A percentile compares a stretch with the other conserved stretches of the same genome.
These are phyloP conservation scores for Cyphellophora europaea DNA, from an alignment of 2,329 filamentous ascomycete species.

Conservation along the genomic window DNA sequence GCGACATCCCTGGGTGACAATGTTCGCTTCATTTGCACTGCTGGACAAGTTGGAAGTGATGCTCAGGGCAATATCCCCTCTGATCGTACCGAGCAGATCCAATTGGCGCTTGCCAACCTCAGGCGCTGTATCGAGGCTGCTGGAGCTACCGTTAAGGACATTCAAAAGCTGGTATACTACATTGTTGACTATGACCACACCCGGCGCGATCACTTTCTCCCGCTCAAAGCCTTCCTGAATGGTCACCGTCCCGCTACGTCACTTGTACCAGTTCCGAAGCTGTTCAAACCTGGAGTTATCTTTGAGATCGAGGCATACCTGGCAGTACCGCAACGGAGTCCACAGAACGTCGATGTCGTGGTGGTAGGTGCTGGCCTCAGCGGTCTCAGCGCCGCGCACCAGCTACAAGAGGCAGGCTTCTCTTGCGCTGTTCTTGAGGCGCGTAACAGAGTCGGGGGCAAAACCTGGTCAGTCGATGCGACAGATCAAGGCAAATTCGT, in stretches of 20 bases:
- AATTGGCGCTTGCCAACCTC: constrained; percentile 30
- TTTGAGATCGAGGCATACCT: constrained; percentile 39
- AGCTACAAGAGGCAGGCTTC: constrained; percentile 22
- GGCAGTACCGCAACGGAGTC: too few species aligned
- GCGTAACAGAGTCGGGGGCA: constrained; percentile 34
- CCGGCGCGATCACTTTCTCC: constrained; percentile 27
- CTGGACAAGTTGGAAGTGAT: constrained; percentile 27
- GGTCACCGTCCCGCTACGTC: constrained; percentile 34
- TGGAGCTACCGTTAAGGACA: constrained; percentile 27
- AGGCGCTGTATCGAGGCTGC: constrained; percentile 27
- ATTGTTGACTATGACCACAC: constrained; percentile 35
- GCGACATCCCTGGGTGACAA: too few species aligned
- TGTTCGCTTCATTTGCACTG: too few species aligned
- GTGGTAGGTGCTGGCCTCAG: constrained; percentile 31
- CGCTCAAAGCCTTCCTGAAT: constrained; percentile 28
- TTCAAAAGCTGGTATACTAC: constrained; percentile 33
- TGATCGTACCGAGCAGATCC: constrained; percentile 34
- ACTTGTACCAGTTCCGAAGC: constrained; percentile 31
- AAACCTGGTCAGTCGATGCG: constrained; percentile 24
- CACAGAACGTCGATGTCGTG: constrained; percentile 31
- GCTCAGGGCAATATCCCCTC: constrained; percentile 24
- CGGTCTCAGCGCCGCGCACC: constrained; percentile 28
- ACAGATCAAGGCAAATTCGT: constrained; percentile 22
- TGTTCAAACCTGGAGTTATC: constrained; percentile 30
- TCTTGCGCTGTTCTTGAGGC: constrained; percentile 32